A percentile compares a stretch with the other conserved stretches of the same genome.
Conservation (phyloP, 106 monocot genomes). For the Dioscorea dumetorum region DNA sequence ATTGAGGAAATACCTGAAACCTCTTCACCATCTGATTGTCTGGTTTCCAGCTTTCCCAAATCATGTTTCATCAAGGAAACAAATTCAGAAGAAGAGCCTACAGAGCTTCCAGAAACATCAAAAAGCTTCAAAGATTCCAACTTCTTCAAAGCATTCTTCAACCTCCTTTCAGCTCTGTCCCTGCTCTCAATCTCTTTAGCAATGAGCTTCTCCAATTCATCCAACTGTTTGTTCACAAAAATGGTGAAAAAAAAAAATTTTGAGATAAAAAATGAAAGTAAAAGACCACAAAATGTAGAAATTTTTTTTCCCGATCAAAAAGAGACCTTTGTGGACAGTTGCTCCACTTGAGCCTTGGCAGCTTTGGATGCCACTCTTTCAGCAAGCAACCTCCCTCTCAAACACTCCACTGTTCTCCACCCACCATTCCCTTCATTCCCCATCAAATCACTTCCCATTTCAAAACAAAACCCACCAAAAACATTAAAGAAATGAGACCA, state of each 20-base stretch:
- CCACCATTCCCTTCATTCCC: slow-evolving; percentile 20
- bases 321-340: slow-evolving; percentile 58
- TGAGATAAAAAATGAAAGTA: not conserved
- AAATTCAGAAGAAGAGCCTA: slow-evolving; percentile 21
- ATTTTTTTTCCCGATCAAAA: not conserved
- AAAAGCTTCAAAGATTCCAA: slow-evolving; percentile 59
- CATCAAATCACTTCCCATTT: slow-evolving; percentile 2
- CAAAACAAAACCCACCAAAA: not conserved
- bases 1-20: slow-evolving; percentile 2
- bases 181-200: slow-evolving; percentile 58
- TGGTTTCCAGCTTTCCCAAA: not conserved
- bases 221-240: slow-evolving; percentile 38
- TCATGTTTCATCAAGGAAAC: not conserved
- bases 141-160: slow-evolving; percentile 64
- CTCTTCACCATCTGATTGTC: not conserved
- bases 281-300: not conserved
- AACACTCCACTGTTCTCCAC: slow-evolving; percentile 63
- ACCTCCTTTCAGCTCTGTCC: slow-evolving; percentile 69
- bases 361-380: slow-evolving; percentile 81
- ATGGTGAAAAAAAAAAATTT: not conserved
- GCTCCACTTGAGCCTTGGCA: slow-evolving; percentile 69
- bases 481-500: not conserved
- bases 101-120: slow-evolving; percentile 26
- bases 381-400: slow-evolving; percentile 82
- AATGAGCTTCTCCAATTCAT: slow-evolving; percentile 55